Percentiles rank a stretch among this genome's conserved stretches.
phyloP scores from a whole-genome alignment of 2,329 filamentous ascomycete species.

The Blumeria graminis region DNA sequence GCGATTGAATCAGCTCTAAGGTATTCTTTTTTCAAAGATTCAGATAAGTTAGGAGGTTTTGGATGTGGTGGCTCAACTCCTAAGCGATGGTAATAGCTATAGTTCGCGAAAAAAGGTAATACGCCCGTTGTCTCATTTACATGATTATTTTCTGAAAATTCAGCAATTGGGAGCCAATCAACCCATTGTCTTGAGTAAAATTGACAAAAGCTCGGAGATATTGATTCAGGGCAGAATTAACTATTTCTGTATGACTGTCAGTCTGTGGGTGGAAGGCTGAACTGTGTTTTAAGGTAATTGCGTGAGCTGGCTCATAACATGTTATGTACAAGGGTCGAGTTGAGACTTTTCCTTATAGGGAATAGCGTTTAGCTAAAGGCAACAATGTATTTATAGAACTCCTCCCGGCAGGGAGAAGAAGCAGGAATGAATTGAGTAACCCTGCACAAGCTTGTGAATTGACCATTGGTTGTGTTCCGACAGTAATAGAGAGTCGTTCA shows the following conservation, averaged over 20 bases:
- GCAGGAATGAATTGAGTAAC: too few species aligned
- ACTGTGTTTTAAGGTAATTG: too few species aligned
- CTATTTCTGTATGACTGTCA: slow-evolving; percentile 5
- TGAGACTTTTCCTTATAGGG: too few species aligned
- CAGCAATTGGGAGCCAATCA: slow-evolving; percentile 3
- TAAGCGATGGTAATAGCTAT: slow-evolving; percentile 1
- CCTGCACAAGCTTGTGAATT: too few species aligned
- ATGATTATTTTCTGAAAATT: slow-evolving; percentile 6
- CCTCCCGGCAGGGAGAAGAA: too few species aligned
- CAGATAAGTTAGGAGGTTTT: not conserved
- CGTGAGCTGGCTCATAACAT: too few species aligned
- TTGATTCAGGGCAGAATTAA: slow-evolving; percentile 3
- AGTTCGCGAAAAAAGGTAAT: slow-evolving; percentile 5
- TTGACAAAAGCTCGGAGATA: slow-evolving; percentile 4
- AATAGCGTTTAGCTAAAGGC: too few species aligned
- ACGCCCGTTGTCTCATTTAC: slow-evolving; percentile 2
- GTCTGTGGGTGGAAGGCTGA: slow-evolving; percentile 4
- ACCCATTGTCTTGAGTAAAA: not conserved
- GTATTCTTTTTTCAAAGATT: not conserved
- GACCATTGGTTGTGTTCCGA: too few species aligned
- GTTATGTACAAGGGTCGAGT: too few species aligned
- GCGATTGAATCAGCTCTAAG: too few species aligned
- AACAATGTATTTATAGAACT: too few species aligned
- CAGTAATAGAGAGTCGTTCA: not conserved
- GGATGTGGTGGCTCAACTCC: not conserved